These are phyloP conservation scores for Vachellia collinsii DNA, from an alignment of 306 rosid species.

Conservation along the genomic window DNA sequence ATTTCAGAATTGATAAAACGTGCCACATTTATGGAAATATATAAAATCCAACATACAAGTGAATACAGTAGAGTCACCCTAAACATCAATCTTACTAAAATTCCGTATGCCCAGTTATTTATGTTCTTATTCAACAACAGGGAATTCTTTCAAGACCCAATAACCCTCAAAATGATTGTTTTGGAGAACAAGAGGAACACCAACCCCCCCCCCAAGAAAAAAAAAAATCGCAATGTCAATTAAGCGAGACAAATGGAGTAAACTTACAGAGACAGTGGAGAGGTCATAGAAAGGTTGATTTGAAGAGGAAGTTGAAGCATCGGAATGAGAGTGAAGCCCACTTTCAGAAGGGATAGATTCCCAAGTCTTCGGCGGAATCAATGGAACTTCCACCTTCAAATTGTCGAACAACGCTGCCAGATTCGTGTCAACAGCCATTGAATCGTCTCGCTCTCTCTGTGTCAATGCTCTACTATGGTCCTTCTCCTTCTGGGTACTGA, in stretches of 20 bases:
- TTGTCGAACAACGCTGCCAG: conserved; percentile 60
- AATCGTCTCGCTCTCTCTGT: conserved; percentile 4
- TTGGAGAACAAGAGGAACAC: background rate
- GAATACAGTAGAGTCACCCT: background rate
- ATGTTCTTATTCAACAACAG: background rate
- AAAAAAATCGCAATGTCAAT: background rate
- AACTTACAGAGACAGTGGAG: conserved; percentile 77
- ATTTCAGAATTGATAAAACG: background rate
- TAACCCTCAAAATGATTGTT: background rate
- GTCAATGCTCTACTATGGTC: background rate
- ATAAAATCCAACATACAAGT: background rate
- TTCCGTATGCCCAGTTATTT: background rate
- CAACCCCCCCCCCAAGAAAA: no score
- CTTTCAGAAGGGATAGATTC: conserved; percentile 72
- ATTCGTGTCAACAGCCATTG: conserved; percentile 56
- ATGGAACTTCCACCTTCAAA: conserved; percentile 71
- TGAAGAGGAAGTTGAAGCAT: conserved; percentile 22
- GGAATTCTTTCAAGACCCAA: conserved; percentile 12
- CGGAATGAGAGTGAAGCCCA: conserved; percentile 33
- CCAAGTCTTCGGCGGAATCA: conserved; percentile 84
- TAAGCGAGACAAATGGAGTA: conserved; percentile 2
- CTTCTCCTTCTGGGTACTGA: background rate
- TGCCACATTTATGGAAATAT: background rate
- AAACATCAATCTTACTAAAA: background rate
- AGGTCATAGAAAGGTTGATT: conserved; percentile 39